These are phyloP conservation scores for Metschnikowia colocasiae DNA, from an alignment of 805 yeast genomes.

Conservation along the genomic window DNA sequence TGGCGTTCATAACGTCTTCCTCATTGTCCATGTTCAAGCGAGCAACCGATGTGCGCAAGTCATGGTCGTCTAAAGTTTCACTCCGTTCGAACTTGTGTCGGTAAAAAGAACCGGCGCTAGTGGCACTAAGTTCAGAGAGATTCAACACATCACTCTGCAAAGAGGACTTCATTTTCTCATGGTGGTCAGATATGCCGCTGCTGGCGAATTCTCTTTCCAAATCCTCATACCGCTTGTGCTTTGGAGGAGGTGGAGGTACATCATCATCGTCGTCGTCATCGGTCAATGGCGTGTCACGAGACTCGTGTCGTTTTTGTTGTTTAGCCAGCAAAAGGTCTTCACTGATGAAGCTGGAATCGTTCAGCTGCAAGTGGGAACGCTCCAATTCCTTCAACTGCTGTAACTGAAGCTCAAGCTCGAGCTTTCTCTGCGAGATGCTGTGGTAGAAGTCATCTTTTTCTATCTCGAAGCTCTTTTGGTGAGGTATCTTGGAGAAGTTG, in stretches of 20 bases:
- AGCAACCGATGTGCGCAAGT: constrained; percentile 13
- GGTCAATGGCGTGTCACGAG: constrained; percentile 26
- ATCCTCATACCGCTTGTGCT: constrained; percentile 28
- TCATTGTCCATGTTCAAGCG: constrained; percentile 24
- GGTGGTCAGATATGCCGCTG: constrained; percentile 18
- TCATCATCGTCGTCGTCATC: constrained; percentile 27
- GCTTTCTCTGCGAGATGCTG: constrained; percentile 29
- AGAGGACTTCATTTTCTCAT: constrained; percentile 35
- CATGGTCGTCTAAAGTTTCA: constrained; percentile 14
- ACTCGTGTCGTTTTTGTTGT: background rate
- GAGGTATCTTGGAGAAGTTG: background rate
- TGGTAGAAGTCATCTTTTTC: constrained; percentile 19
- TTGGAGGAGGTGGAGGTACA: constrained; percentile 38
- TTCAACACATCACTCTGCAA: constrained; percentile 46
- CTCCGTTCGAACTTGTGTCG: constrained; percentile 60
- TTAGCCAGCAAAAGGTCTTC: constrained; percentile 35
- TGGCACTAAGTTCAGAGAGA: constrained; percentile 75
- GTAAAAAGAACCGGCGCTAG: constrained; percentile 81
- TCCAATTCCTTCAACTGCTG: constrained; percentile 32
- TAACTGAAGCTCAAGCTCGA: constrained; percentile 39
- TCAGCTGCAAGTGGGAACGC: constrained; percentile 15
- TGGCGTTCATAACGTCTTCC: constrained; percentile 33
- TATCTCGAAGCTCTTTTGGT: background rate
- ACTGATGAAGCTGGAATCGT: constrained; percentile 30
- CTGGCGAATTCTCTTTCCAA: constrained; percentile 23